Evolutionary conservation across 1,139 yeast species (phyloP).

Genomic region (Taphrina betulina): DNA sequence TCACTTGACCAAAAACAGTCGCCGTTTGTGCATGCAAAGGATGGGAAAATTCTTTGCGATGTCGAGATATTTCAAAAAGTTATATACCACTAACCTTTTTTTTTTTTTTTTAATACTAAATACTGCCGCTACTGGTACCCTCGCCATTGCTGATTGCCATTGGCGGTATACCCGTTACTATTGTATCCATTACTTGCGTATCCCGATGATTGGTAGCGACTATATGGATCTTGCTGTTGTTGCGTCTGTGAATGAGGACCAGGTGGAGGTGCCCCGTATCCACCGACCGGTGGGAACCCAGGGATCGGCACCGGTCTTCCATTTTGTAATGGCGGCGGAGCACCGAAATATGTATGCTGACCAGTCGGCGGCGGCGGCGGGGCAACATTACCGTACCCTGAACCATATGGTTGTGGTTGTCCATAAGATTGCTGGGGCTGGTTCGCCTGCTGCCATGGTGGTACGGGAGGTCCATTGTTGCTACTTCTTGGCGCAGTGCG

Average conservation of each 20-base stretch:
- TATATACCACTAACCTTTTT: too few species aligned
- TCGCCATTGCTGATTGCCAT: constrained; percentile 8
- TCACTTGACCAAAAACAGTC: too few species aligned
- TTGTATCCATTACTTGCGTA: constrained; percentile 4
- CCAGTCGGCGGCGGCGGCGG: constrained; percentile 17
- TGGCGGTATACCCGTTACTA: not conserved
- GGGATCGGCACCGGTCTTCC: constrained; percentile 22
- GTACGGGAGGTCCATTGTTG: not conserved
- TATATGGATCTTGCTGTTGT: constrained; percentile 15
- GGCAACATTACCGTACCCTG: constrained; percentile 18
- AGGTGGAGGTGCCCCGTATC: constrained; percentile 1
- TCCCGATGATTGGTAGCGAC: constrained; percentile 13
- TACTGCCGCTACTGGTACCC: too few species aligned
- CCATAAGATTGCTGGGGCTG: constrained; percentile 11
- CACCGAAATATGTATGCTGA: constrained; percentile 13
- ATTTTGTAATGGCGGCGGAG: constrained; percentile 24
- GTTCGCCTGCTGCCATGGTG: constrained; percentile 30
- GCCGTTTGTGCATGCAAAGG: too few species aligned
- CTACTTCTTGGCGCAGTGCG: constrained; percentile 1
- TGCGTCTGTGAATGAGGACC: too few species aligned
- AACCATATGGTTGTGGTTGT: constrained; percentile 2
- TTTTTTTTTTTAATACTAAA: constrained; percentile 1
- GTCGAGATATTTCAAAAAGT: too few species aligned
- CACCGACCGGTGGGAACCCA: constrained; percentile 14
- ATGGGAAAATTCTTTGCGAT: too few species aligned